A percentile compares a stretch with the other conserved stretches of the same genome.
Evolutionary conservation across 345 rosid genomes (phyloP).

Genomic region (Ailanthus altissimus): DNA sequence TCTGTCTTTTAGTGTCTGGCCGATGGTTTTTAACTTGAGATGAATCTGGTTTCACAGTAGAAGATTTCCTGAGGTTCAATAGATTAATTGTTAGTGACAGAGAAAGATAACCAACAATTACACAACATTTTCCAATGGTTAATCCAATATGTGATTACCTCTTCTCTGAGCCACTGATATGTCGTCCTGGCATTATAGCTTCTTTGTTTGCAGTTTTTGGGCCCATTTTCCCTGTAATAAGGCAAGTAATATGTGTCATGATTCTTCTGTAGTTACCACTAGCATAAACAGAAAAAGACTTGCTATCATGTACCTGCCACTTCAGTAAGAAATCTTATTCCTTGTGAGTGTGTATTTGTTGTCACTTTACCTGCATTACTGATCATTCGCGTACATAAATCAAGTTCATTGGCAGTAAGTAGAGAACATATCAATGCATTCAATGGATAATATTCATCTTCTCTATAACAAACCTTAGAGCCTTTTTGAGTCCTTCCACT

Average conservation of each 20-base stretch:
- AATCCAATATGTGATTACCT: slow-evolving; percentile 44
- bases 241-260: slow-evolving; percentile 11
- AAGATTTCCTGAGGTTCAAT: slow-evolving; percentile 52
- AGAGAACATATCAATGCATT: slow-evolving; percentile 15
- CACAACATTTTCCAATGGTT: background rate
- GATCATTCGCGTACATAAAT: slow-evolving; percentile 30
- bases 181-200: slow-evolving; percentile 28
- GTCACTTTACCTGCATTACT: slow-evolving; percentile 90
- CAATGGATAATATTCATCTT: background rate
- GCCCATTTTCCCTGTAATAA: slow-evolving; percentile 43
- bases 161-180: slow-evolving; percentile 35
- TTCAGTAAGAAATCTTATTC: slow-evolving; percentile 83
- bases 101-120: slow-evolving; percentile 1
- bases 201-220: slow-evolving; percentile 39
- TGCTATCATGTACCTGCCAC: slow-evolving; percentile 54
- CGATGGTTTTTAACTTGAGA: slow-evolving; percentile 24
- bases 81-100: slow-evolving; percentile 22
- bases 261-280: background rate
- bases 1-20: slow-evolving; percentile 48
- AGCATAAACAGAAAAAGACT: background rate
- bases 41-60: slow-evolving; percentile 38
- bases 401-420: background rate
- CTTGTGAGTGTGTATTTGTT: slow-evolving; percentile 80
- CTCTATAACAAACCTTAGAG: slow-evolving; percentile 56
- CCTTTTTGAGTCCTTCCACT: slow-evolving; percentile 76